Percentiles rank a stretch among this genome's conserved stretches.
These are phyloP conservation scores for Hypomyces perniciosus DNA, from an alignment of 2,329 filamentous ascomycete species.

Conservation along the genomic window DNA sequence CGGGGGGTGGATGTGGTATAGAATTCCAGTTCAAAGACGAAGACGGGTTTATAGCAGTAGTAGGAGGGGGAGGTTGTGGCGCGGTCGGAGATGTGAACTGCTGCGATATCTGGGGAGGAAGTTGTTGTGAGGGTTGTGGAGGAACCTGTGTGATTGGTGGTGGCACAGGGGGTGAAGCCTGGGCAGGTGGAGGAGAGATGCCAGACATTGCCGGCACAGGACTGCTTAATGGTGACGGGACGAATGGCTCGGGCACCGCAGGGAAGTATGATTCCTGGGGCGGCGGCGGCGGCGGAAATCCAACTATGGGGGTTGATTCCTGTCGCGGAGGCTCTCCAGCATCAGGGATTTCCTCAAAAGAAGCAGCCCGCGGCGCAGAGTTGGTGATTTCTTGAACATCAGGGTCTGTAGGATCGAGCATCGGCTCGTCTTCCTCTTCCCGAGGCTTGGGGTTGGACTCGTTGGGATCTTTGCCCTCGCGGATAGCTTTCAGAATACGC, in stretches of 20 bases:
- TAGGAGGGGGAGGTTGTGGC: conserved; percentile 9
- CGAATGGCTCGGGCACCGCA: conserved; percentile 23
- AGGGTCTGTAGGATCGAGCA: conserved; percentile 33
- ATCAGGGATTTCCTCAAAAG: conserved; percentile 50
- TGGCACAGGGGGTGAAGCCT: conserved; percentile 13
- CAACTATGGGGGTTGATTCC: conserved; percentile 23
- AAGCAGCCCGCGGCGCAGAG: conserved; percentile 46
- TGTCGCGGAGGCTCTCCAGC: conserved; percentile 26
- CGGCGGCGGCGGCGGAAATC: conserved; percentile 21
- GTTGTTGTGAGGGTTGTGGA: conserved; percentile 24
- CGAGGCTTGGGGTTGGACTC: conserved; percentile 70
- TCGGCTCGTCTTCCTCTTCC: conserved; percentile 22
- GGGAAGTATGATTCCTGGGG: conserved; percentile 30
- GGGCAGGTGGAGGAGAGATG: conserved; percentile 18
- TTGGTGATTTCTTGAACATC: conserved; percentile 24
- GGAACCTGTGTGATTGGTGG: conserved; percentile 19
- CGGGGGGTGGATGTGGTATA: conserved; percentile 15
- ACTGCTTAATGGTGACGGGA: conserved; percentile 30
- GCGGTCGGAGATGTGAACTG: conserved; percentile 20
- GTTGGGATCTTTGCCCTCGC: conserved; percentile 88
- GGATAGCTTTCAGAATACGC: conserved; percentile 84
- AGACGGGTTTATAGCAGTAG: conserved; percentile 17
- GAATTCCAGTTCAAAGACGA: conserved; percentile 3
- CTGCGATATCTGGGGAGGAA: conserved; percentile 20
- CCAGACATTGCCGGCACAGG: conserved; percentile 16